These are phyloP conservation scores for Furcasterigmium furcatum DNA, from an alignment of 2,329 filamentous ascomycete species.

Conservation along the genomic window DNA sequence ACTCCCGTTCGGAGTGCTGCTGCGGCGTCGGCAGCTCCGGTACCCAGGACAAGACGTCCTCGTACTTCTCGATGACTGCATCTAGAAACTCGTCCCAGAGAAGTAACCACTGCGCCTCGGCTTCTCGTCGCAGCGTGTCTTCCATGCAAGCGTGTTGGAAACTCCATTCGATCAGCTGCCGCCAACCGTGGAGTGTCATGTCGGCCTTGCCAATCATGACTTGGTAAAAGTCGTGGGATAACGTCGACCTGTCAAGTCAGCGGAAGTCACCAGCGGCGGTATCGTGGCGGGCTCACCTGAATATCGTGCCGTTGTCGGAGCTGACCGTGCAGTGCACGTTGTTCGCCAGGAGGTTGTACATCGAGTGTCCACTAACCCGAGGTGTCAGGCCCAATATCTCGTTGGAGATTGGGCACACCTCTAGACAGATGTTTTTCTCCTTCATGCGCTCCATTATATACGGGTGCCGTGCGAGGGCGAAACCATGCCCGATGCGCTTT, in stretches of 20 bases:
- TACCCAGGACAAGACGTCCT: conserved; percentile 1
- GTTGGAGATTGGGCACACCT: conserved; percentile 75
- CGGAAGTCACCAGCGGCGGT: conserved; percentile 3
- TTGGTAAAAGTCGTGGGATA: conserved; percentile 77
- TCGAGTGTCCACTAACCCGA: conserved; percentile 61
- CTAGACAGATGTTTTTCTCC: conserved; percentile 62
- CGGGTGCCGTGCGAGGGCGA: conserved; percentile 64
- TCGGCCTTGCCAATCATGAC: conserved; percentile 65
- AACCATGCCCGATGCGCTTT: conserved; percentile 73
- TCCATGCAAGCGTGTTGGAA: conserved; percentile 56
- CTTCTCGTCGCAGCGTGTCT: conserved; percentile 30
- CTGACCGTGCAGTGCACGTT: conserved; percentile 72
- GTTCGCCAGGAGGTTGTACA: conserved; percentile 67
- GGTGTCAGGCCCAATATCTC: conserved; percentile 70
- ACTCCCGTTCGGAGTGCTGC: too few species aligned
- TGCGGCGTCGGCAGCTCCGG: too few species aligned
- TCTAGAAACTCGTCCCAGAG: conserved; percentile 58
- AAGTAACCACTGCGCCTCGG: conserved; percentile 42
- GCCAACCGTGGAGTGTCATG: conserved; percentile 69
- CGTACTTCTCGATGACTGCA: conserved; percentile 43
- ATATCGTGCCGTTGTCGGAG: conserved; percentile 72
- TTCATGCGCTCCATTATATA: conserved; percentile 65
- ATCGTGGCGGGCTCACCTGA: conserved; percentile 45
- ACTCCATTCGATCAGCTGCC: conserved; percentile 64
- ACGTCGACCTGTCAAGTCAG: conserved; percentile 50